Percentiles rank a stretch among this genome's conserved stretches.
phyloP scores from a whole-genome alignment of 2,329 filamentous ascomycete genomes.

The Fusarium keratoplasticum region DNA sequence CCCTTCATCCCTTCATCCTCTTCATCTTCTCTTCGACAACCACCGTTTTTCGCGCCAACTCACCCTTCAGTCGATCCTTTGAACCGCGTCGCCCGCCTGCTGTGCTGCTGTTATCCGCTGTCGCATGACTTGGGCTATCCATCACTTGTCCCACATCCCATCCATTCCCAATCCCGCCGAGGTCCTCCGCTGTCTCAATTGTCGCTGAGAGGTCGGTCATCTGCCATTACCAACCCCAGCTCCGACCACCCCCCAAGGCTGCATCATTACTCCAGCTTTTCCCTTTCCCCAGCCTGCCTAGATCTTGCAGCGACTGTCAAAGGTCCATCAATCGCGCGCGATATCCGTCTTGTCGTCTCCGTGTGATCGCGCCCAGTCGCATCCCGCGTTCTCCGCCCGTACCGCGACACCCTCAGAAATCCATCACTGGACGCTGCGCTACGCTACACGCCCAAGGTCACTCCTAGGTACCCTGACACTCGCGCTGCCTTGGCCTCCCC shows the following conservation, averaged over 20 bases:
- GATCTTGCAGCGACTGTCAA: slow-evolving; percentile 8
- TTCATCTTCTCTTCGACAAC: slow-evolving; percentile 6
- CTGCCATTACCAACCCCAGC: slow-evolving; percentile 31
- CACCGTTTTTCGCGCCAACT: slow-evolving; percentile 13
- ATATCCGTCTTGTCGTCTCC: background rate
- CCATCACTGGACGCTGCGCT: slow-evolving; percentile 16
- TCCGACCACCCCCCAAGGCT: slow-evolving; percentile 23
- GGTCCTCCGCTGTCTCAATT: slow-evolving; percentile 32
- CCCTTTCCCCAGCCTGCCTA: slow-evolving; percentile 13
- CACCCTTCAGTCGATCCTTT: slow-evolving; percentile 40
- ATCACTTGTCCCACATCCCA: slow-evolving; percentile 31
- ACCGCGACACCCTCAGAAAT: slow-evolving; percentile 27
- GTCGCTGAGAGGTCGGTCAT: slow-evolving; percentile 34
- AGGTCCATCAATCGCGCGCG: slow-evolving; percentile 5
- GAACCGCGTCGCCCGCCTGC: slow-evolving; percentile 17
- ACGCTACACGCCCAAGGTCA: background rate
- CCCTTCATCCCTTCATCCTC: slow-evolving; percentile 17
- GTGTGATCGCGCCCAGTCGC: slow-evolving; percentile 15
- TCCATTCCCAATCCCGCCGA: slow-evolving; percentile 23
- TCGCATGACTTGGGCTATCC: slow-evolving; percentile 35
- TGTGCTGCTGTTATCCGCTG: slow-evolving; percentile 17
- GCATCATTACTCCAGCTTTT: slow-evolving; percentile 32
- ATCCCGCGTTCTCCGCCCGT: slow-evolving; percentile 33
- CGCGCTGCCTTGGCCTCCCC: slow-evolving; percentile 16
- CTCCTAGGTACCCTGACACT: background rate